Percentiles rank a stretch among this genome's conserved stretches.
Evolutionary conservation across 2,329 filamentous ascomycete genomes (phyloP).

Genomic region (Penicillium sp.): DNA sequence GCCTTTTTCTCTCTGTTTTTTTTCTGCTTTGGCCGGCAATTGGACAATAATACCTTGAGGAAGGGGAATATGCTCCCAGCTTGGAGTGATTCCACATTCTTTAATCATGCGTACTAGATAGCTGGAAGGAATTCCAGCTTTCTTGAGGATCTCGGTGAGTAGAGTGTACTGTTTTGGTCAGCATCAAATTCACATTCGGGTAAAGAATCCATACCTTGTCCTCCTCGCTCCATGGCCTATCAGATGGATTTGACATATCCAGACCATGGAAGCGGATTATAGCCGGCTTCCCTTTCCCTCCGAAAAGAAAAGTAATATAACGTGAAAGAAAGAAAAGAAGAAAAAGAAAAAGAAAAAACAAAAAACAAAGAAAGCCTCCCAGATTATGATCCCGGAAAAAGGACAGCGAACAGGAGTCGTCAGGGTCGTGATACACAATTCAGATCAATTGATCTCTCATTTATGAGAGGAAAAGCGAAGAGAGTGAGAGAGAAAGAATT

Average conservation of each 20-base stretch:
- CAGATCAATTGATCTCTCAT: constrained; percentile 24
- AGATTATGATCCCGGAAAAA: constrained; percentile 20
- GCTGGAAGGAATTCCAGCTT: constrained; percentile 37
- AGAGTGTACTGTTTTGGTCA: constrained; percentile 37
- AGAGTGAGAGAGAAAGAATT: constrained; percentile 12
- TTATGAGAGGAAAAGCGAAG: constrained; percentile 10
- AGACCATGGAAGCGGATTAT: constrained; percentile 34
- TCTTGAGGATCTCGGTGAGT: constrained; percentile 44
- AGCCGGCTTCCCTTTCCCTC: constrained; percentile 16
- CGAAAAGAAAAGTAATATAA: constrained; percentile 11
- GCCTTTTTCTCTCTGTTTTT: neutral
- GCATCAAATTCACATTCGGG: constrained; percentile 7
- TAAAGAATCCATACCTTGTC: constrained; percentile 40
- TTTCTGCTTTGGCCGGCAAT: neutral
- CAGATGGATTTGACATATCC: constrained; percentile 46
- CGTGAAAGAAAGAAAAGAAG: constrained; percentile 13
- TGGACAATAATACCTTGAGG: constrained; percentile 39
- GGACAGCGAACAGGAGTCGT: constrained; percentile 16
- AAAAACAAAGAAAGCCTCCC: constrained; percentile 32
- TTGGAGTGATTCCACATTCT: constrained; percentile 37
- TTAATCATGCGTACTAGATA: constrained; percentile 40
- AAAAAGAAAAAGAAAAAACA: constrained; percentile 8
- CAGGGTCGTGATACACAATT: constrained; percentile 9
- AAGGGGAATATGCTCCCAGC: constrained; percentile 43
- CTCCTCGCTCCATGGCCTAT: constrained; percentile 46